Percentiles rank a stretch among this genome's conserved stretches.
These are phyloP conservation scores for Fusarium nygamai DNA, from an alignment of 2,329 filamentous ascomycete species.

Conservation along the genomic window DNA sequence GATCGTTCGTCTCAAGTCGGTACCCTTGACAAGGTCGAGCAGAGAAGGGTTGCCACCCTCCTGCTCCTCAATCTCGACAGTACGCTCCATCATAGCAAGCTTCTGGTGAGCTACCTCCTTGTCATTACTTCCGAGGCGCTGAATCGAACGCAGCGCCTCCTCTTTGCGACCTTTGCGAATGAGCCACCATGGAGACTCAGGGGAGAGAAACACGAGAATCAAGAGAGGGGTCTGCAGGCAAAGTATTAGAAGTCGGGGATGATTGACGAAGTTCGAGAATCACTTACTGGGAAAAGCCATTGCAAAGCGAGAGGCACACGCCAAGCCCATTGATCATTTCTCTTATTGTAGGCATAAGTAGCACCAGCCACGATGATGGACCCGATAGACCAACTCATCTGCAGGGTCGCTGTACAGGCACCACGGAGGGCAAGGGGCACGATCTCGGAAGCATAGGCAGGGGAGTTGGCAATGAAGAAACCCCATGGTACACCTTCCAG, in stretches of 20 bases:
- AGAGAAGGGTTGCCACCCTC: conserved; percentile 54
- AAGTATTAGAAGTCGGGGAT: fast-evolving
- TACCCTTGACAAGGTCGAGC: conserved; percentile 64
- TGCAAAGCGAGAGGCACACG: conserved; percentile 64
- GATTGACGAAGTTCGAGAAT: not conserved
- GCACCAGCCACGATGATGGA: conserved; percentile 67
- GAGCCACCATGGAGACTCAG: conserved; percentile 65
- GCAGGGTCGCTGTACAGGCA: conserved; percentile 66
- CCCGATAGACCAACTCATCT: conserved; percentile 72
- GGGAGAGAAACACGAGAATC: conserved; percentile 60
- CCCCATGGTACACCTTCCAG: conserved; percentile 70
- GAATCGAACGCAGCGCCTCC: conserved; percentile 56
- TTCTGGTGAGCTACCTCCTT: conserved; percentile 45
- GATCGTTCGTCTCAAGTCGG: conserved; percentile 62
- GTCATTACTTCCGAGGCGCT: conserved; percentile 54
- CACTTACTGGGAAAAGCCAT: conserved; percentile 62
- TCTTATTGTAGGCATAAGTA: conserved; percentile 61
- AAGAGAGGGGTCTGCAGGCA: conserved; percentile 55
- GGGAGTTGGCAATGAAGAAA: conserved; percentile 70
- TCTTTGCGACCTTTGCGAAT: conserved; percentile 57
- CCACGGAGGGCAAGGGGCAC: conserved; percentile 66
- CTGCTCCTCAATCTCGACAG: conserved; percentile 60
- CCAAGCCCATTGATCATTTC: conserved; percentile 17
- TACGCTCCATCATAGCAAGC: conserved; percentile 67
- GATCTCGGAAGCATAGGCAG: conserved; percentile 69